Conservation (phyloP, 75 land plant genomes). For the Cupressus sempervirens region DNA sequence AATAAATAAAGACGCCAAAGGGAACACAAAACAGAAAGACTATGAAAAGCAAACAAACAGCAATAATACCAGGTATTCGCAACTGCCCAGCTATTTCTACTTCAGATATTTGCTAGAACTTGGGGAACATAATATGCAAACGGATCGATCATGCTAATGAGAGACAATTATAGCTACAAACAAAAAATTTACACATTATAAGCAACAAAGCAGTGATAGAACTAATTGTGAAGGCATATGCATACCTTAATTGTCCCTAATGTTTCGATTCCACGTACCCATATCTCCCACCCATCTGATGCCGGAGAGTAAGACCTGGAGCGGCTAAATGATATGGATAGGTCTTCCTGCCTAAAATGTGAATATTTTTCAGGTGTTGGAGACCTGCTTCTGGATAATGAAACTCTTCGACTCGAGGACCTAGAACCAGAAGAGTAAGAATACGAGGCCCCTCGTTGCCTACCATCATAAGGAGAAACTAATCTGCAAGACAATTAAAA, state of each 20-base stretch:
- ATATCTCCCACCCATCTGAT: background rate
- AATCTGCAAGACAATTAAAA: background rate
- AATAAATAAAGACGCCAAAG: background rate
- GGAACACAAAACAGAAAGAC: background rate
- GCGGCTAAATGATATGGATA: background rate
- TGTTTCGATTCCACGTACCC: too few relatives aligned
- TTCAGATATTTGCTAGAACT: background rate
- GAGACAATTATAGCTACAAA: background rate
- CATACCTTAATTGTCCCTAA: background rate
- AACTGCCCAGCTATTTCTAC: background rate
- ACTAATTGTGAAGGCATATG: background rate
- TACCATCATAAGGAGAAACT: background rate
- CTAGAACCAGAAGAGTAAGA: background rate
- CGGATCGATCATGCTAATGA: background rate
- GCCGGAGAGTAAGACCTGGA: conserved; percentile 1
- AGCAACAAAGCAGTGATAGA: background rate
- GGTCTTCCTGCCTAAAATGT: background rate
- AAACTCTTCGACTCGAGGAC: background rate
- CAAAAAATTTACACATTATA: background rate
- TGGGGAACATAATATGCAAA: background rate
- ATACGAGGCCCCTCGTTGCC: background rate
- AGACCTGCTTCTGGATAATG: background rate
- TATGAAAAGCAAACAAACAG: too few relatives aligned
- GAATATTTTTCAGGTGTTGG: background rate
- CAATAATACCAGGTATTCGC: background rate